Evolutionary conservation across 768 basidiomycete species (phyloP), one percentile per base, ranked within the genome.

Genomic region (Tulasnella sp.): DNA sequence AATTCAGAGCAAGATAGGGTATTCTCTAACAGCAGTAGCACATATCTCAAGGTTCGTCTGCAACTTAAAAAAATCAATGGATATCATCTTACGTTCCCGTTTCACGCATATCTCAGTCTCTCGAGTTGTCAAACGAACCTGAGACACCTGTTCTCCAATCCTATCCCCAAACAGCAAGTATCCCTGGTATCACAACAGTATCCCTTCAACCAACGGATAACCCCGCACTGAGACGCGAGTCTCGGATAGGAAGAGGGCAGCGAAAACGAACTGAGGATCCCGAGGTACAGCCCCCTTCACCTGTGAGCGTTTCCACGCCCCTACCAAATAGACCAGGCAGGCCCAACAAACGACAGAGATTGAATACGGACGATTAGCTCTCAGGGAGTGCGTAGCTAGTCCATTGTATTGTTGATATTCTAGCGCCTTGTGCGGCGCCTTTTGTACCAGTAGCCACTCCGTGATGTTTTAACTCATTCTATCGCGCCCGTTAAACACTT

Each of bases 1-100:
- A 74, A 86, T 52, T 76, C 73, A 55, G 87, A 89, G 51, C 67
- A 73, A 10, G 87, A 90, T 60, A 73, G 87, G 41, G 68, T 88
- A 55, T 90, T 90, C 65, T 86, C 86, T 2, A 81, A 72, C 53
- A 88, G 85, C 65, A 88, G 85, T 58, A 60, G 75, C 27, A 86
- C 86, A 2, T 77, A 75, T 64, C 75, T 76, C 62, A 87, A 82
- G 74, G 86, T 81, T 59, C 41, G 59, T 35, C 12, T 15, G 25
- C 19, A 19, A n/a, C 2, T 16, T 34, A 24, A 3, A 9, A 2
- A 3, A 15, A n/a, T 42, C 19, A 29, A 33, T 7, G 15, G 7
- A 15, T 16, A 47, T 3, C n/a, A 7, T 33, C 6, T 33, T n/a
- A n/a, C 28, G 20, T 29, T 8, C 31, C 24, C n/a, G 45, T 24